These are phyloP conservation scores for Stephanodiscus triporus DNA, from an alignment of 108 stramenopile species.

Conservation along the genomic window DNA sequence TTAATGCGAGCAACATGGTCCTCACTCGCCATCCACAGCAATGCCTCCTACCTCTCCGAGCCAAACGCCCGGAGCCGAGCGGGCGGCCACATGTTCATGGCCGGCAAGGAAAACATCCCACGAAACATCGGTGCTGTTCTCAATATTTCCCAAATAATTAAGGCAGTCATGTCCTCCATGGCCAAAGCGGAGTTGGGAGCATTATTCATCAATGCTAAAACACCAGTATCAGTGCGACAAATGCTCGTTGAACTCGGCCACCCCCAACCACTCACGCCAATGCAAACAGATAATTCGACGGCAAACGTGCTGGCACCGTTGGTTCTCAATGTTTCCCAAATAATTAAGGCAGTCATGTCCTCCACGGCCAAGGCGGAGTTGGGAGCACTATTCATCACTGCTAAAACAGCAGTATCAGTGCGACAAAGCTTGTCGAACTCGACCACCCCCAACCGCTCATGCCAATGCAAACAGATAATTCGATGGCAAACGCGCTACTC, in stretches of 20 bases:
- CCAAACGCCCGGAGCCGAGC: background rate
- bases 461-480: no score
- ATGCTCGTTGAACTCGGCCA: background rate
- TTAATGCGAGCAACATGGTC: background rate
- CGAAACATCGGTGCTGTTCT: background rate
- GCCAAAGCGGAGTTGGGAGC: background rate
- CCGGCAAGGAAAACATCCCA: background rate
- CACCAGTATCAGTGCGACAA: background rate
- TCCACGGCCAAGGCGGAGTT: no score
- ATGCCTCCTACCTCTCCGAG: background rate
- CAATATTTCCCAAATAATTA: background rate
- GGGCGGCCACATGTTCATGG: background rate
- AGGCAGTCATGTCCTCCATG: background rate
- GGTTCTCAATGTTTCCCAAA: no score
- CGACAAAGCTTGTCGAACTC: no score
- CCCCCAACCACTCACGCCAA: background rate
- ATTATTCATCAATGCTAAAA: background rate
- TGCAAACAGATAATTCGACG: background rate
- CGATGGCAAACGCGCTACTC: background rate
- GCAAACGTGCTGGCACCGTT: no score
- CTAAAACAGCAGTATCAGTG: no score
- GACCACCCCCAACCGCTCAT: no score
- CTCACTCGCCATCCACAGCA: background rate
- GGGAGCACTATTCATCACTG: no score
- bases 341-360: no score